Conservation (phyloP, 768 basidiomycete genomes). For the Boletus bicolor region DNA sequence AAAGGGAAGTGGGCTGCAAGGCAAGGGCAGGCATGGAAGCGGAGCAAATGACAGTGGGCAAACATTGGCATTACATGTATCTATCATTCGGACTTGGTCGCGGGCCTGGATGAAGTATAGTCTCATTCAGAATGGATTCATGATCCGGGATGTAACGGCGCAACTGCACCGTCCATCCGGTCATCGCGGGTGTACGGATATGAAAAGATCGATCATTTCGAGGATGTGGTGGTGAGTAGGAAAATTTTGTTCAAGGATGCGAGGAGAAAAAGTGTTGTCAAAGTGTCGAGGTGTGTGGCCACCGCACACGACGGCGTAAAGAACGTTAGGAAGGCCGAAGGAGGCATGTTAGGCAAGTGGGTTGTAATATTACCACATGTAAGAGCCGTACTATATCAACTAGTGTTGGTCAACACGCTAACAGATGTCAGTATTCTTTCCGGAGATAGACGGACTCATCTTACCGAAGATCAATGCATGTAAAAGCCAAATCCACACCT, state of each 20-base stretch:
- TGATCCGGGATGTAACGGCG: conserved; percentile 31
- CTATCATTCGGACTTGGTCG: conserved; percentile 9
- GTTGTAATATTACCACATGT: conserved; percentile 10
- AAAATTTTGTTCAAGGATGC: conserved; percentile 24
- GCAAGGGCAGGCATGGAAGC: conserved; percentile 25
- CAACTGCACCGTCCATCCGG: conserved; percentile 25
- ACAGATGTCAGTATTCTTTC: conserved; percentile 16
- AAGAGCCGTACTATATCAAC: conserved; percentile 20
- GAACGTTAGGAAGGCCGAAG: conserved; percentile 2
- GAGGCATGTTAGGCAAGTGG: conserved; percentile 13
- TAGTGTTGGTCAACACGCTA: conserved; percentile 5
- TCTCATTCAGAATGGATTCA: conserved; percentile 11
- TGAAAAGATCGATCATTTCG: conserved; percentile 25
- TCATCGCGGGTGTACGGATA: conserved; percentile 32
- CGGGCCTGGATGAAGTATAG: conserved; percentile 10
- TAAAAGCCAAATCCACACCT: conserved; percentile 33
- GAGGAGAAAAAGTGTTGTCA: background rate
- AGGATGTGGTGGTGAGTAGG: background rate
- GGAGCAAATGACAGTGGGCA: conserved; percentile 16
- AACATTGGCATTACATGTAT: conserved; percentile 17
- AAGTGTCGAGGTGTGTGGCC: conserved; percentile 1
- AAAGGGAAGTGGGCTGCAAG: conserved; percentile 26
- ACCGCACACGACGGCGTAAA: conserved; percentile 2
- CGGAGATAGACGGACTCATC: conserved; percentile 34
- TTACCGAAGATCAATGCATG: conserved; percentile 29